Conservation (phyloP, 2,329 filamentous ascomycete species). For the Xylariaceae sp. region DNA sequence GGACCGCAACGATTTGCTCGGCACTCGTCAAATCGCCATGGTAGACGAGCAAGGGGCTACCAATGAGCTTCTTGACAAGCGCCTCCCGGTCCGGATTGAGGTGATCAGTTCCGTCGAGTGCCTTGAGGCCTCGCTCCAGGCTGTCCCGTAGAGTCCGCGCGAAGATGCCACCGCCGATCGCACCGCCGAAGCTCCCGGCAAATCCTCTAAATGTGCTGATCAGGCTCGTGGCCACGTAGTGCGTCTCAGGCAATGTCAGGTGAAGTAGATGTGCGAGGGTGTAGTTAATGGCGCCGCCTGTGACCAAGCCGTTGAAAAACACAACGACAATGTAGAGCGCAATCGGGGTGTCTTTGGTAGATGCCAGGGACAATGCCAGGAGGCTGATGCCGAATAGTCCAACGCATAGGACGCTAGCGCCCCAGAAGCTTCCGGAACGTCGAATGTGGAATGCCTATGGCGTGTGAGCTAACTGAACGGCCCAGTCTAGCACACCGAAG, state of each 20-base stretch:
- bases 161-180: constrained; percentile 74
- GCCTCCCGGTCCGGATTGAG: constrained; percentile 32
- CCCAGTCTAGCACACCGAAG: not conserved
- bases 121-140: constrained; percentile 53
- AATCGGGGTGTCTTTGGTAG: constrained; percentile 47
- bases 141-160: constrained; percentile 52
- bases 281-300: constrained; percentile 72
- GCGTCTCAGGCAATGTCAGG: constrained; percentile 58
- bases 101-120: constrained; percentile 37
- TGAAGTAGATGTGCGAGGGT: constrained; percentile 75
- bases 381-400: constrained; percentile 57
- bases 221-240: constrained; percentile 71
- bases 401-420: constrained; percentile 56
- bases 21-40: constrained; percentile 36
- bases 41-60: constrained; percentile 47
- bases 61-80: constrained; percentile 45
- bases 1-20: constrained; percentile 43
- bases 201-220: constrained; percentile 77
- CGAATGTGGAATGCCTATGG: constrained; percentile 64
- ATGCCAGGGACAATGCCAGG: constrained; percentile 49
- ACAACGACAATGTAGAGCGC: constrained; percentile 54
- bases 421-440: constrained; percentile 67
- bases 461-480: not conserved
- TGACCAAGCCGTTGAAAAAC: constrained; percentile 66
- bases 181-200: constrained; percentile 72